Evolutionary conservation across 2,329 filamentous ascomycete genomes (phyloP).

Genomic region (Trichoderma simmonsii): DNA sequence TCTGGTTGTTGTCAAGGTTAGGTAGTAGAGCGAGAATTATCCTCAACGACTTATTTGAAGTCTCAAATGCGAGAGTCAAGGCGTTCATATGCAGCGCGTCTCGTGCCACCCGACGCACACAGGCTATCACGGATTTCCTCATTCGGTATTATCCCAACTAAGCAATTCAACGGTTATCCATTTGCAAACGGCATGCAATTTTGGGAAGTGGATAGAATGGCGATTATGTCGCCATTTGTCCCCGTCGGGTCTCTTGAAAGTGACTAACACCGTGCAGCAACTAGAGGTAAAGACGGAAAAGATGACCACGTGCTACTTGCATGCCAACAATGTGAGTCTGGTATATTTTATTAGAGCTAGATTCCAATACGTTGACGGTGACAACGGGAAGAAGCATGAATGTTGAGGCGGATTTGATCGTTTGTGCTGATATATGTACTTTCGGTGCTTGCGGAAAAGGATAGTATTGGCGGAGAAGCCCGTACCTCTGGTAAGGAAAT

Average conservation of each 20-base stretch:
- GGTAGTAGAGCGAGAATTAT: background rate
- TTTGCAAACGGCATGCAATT: background rate
- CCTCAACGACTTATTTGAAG: background rate
- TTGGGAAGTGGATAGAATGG: background rate
- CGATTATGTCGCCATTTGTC: background rate
- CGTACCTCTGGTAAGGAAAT: background rate
- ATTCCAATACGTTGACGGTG: background rate
- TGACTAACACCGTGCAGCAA: background rate
- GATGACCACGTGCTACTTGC: background rate
- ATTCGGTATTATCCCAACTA: background rate
- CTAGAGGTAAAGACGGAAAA: background rate
- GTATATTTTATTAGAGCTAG: background rate
- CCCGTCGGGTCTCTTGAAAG: background rate
- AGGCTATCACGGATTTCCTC: background rate
- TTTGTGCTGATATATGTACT: background rate
- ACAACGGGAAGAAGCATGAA: background rate
- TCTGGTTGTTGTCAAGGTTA: background rate
- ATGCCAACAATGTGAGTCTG: background rate
- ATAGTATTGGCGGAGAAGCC: background rate
- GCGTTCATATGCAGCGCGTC: background rate
- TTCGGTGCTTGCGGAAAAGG: background rate
- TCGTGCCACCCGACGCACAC: background rate
- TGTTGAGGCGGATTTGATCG: background rate
- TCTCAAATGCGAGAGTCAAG: background rate
- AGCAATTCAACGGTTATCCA: background rate